Conservation (phyloP, 805 yeast species). For the Wickerhamomyces ciferrii region DNA sequence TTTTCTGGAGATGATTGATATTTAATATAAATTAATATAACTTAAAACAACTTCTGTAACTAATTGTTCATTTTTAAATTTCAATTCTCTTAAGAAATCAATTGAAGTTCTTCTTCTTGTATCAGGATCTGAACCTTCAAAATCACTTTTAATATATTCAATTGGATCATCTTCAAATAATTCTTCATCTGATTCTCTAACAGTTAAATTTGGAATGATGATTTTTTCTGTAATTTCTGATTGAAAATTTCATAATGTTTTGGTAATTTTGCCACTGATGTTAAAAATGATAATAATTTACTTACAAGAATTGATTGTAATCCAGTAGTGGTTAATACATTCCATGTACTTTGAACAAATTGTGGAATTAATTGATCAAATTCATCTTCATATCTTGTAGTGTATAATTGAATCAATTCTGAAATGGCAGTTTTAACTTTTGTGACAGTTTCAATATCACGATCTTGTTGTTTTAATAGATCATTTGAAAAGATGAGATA, state of each 20-base stretch:
- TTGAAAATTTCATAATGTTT: slow-evolving; percentile 63
- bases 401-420: slow-evolving; percentile 80
- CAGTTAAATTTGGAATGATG: slow-evolving; percentile 80
- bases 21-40: slow-evolving; percentile 61
- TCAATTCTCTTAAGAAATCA: slow-evolving; percentile 82
- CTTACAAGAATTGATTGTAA: slow-evolving; percentile 71
- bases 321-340: slow-evolving; percentile 59
- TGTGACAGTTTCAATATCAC: slow-evolving; percentile 60
- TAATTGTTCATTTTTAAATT: slow-evolving; percentile 66
- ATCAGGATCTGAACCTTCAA: slow-evolving; percentile 93
- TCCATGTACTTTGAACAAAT: slow-evolving; percentile 83
- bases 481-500: slow-evolving; percentile 61
- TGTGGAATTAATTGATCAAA: slow-evolving; percentile 72
- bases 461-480: slow-evolving; percentile 48
- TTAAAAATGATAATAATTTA: slow-evolving; percentile 72
- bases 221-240: slow-evolving; percentile 75
- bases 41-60: slow-evolving; percentile 72
- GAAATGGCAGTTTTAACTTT: slow-evolving; percentile 76
- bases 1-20: no score
- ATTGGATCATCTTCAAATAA: slow-evolving; percentile 96
- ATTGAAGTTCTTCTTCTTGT: slow-evolving; percentile 92
- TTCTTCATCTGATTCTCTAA: slow-evolving; percentile 88
- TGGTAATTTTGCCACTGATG: slow-evolving; percentile 71
- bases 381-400: slow-evolving; percentile 88
- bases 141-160: slow-evolving; percentile 84